phyloP scores from a whole-genome alignment of 805 yeast species.

The Ogataea glucozyma region DNA sequence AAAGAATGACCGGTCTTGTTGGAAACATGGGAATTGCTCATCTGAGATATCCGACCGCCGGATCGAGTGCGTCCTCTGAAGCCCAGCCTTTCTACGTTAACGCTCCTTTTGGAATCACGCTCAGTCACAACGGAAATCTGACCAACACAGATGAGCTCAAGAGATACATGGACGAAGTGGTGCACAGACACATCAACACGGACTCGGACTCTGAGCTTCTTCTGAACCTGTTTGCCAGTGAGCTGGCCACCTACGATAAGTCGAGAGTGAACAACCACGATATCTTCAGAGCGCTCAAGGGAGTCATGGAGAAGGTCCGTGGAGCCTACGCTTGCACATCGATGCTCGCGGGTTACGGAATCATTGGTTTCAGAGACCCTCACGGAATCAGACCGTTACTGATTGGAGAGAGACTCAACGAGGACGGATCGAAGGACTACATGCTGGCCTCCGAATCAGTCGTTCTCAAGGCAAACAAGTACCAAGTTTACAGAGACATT shows the following conservation, averaged over 20 bases:
- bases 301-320: slow-evolving; percentile 76
- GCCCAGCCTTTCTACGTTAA: slow-evolving; percentile 99
- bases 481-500: slow-evolving; percentile 74
- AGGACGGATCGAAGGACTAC: slow-evolving; percentile 75
- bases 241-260: slow-evolving; percentile 87
- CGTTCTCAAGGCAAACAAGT: slow-evolving; percentile 90
- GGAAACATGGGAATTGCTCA: slow-evolving; percentile 97
- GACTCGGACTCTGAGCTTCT: slow-evolving; percentile 94
- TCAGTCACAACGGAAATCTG: slow-evolving; percentile 93
- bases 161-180: slow-evolving; percentile 84
- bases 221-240: slow-evolving; percentile 87
- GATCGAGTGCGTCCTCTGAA: slow-evolving; percentile 91
- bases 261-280: slow-evolving; percentile 90
- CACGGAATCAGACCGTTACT: slow-evolving; percentile 92
- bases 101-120: slow-evolving; percentile 89
- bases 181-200: slow-evolving; percentile 96
- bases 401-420: slow-evolving; percentile 75
- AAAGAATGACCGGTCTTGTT: slow-evolving; percentile 71
- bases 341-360: slow-evolving; percentile 93
- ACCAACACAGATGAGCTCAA: slow-evolving; percentile 81
- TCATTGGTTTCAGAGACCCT: slow-evolving; percentile 96
- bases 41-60: slow-evolving; percentile 96
- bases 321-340: slow-evolving; percentile 98
- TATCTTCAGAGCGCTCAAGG: slow-evolving; percentile 80
- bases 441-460: slow-evolving; percentile 97